Evolutionary conservation across 495 filamentous ascomycete species (phyloP).

Genomic region (Lasiosphaeris hirsuta): DNA sequence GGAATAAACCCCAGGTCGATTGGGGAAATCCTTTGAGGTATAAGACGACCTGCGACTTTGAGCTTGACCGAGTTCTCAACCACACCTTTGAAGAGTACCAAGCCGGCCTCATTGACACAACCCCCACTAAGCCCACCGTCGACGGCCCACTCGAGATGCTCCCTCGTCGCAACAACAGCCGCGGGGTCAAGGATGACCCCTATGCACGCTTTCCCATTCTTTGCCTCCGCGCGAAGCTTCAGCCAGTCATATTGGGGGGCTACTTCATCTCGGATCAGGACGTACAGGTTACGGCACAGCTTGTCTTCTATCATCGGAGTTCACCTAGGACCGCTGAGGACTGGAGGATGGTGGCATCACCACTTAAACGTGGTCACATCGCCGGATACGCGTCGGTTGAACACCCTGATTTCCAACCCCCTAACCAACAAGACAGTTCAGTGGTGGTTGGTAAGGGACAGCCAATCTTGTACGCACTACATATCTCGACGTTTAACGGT

Average conservation of each 20-base stretch:
- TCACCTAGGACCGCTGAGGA: not conserved
- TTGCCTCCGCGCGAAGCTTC: slow-evolving; percentile 10
- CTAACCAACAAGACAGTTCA: not conserved
- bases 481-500: slow-evolving; percentile 2
- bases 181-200: not conserved
- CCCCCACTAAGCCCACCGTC: not conserved
- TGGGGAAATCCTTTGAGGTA: not conserved
- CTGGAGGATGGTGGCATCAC: slow-evolving; percentile 13
- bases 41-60: not conserved
- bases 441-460: not conserved
- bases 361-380: slow-evolving; percentile 4
- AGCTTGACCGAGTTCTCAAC: not conserved
- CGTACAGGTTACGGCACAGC: not conserved
- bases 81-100: too few species aligned
- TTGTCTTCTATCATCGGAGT: not conserved
- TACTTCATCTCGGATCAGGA: slow-evolving; percentile 7
- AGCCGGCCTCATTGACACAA: too few species aligned
- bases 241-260: slow-evolving; percentile 11
- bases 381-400: slow-evolving; percentile 16
- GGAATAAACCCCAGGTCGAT: not conserved
- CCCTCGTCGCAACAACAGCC: not conserved
- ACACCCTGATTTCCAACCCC: slow-evolving; percentile 2
- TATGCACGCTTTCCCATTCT: slow-evolving; percentile 11
- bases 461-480: slow-evolving; percentile 6
- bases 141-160: not conserved